A percentile compares a stretch with the other conserved stretches of the same genome.
Conservation (phyloP, 208 protist genomes). For the Novymonas esmeraldas region DNA sequence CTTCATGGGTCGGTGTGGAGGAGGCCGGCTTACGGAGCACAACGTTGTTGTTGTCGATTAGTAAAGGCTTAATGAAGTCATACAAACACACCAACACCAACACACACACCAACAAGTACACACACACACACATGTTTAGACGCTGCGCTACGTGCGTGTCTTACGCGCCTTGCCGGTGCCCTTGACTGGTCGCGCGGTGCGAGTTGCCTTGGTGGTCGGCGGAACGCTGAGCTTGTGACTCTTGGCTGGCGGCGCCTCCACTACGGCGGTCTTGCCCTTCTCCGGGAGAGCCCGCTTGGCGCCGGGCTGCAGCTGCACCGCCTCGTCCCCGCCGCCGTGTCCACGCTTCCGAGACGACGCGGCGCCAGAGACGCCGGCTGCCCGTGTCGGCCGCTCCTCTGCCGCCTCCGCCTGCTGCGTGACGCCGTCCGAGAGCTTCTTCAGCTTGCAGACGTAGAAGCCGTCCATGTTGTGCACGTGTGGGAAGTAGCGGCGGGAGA, state of each 20-base stretch:
- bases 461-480: constrained; percentile 99
- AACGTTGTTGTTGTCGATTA: no score
- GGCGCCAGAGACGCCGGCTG: neutral
- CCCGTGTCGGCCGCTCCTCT: neutral
- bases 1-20: no score
- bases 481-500: constrained; percentile 95
- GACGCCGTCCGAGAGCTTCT: constrained; percentile 84
- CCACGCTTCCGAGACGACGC: neutral
- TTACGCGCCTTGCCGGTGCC: neutral
- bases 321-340: neutral
- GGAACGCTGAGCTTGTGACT: constrained; percentile 45
- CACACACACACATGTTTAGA: no score
- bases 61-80: no score
- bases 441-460: constrained; percentile 99
- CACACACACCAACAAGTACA: no score
- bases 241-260: constrained; percentile 6
- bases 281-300: constrained; percentile 27
- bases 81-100: no score
- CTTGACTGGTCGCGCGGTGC: neutral
- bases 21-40: no score
- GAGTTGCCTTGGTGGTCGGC: constrained; percentile 17
- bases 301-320: neutral
- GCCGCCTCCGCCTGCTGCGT: constrained; percentile 12
- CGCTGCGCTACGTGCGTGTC: constrained; percentile 4
- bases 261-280: constrained; percentile 5